Evolutionary conservation across 1,284 basidiomycete genomes (phyloP), one percentile per base, ranked within the genome.

Genomic region (Inonotus hispidus): DNA sequence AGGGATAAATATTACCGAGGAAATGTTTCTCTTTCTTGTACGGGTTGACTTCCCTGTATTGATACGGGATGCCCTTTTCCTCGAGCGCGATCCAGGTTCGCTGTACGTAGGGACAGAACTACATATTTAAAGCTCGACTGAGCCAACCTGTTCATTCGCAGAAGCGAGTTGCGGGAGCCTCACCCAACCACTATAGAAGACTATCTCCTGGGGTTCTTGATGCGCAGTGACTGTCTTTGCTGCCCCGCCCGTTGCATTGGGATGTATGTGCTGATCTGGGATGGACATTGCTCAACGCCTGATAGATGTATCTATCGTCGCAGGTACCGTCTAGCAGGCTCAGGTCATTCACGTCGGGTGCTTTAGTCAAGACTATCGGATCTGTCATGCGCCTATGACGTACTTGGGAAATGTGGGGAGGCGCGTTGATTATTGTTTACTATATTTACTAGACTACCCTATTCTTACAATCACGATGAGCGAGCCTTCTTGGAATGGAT

Each of bases 81-180:
- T 88, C 86, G n/a, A 89, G 75, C 0, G 79, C 71, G 52, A 88
- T 83, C 87, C 87, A 90, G 2, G 75, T 76, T n/a, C 86, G 74
- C 65, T 87, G 60, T 41, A 84, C 84, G 64, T 78, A 89, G 0
- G 86, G 87, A 66, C 87, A 88, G 71, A 88, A 88, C 83, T 84
- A 60, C 6, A 14, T 37, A 46, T 35, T 11, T 13, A 35, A n/a
- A 19, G 23, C 69, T 16, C 41, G 41, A n/a, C n/a, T 14, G 5
- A 4, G 32, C 32, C 8, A 32, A 8, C n/a, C 8, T 32, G 32
- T 32, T 32, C 32, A 32, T 32, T 32, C 32, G 4, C 3, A 4
- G 32, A 32, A 32, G 3, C 32, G 11, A 43, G 7, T 8, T 14
- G 41, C 7, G 6, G 41, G 7, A 43, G n/a, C 19, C 78, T 35